Percentiles rank a stretch among this genome's conserved stretches.
Evolutionary conservation across 1,284 basidiomycete genomes (phyloP).

Genomic region (Cerioporus squamosus): DNA sequence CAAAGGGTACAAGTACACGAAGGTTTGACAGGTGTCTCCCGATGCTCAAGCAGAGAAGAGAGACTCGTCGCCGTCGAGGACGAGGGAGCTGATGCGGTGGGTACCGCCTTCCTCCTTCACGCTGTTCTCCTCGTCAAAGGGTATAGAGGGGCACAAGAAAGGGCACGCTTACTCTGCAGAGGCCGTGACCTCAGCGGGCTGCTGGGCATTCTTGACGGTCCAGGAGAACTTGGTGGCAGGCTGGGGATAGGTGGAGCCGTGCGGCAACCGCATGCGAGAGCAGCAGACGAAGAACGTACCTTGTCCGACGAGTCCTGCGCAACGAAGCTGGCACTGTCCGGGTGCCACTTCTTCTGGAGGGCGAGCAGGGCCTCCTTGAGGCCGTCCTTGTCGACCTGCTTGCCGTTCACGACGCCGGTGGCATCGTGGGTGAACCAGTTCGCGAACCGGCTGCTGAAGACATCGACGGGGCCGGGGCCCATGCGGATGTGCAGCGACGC

Average conservation of each 20-base stretch:
- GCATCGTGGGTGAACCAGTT: conserved; percentile 34
- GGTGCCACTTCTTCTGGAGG: conserved; percentile 34
- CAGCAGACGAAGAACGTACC: not conserved
- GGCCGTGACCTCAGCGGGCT: conserved; percentile 19
- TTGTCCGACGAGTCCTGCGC: conserved; percentile 10
- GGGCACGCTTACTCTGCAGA: conserved; percentile 26
- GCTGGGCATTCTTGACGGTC: conserved; percentile 20
- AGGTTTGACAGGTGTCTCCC: too few relatives aligned
- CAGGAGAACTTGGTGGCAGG: conserved; percentile 24
- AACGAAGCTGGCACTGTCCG: conserved; percentile 24
- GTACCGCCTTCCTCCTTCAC: conserved; percentile 28
- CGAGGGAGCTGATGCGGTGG: conserved; percentile 26
- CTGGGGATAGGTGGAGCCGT: not conserved
- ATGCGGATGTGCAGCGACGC: conserved; percentile 23
- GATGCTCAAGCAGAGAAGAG: conserved; percentile 20
- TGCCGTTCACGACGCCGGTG: conserved; percentile 28
- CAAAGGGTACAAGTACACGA: not conserved
- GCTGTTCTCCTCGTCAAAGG: conserved; percentile 5
- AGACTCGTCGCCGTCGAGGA: conserved; percentile 29
- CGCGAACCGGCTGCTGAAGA: conserved; percentile 36
- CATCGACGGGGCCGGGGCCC: conserved; percentile 36
- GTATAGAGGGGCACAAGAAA: not conserved
- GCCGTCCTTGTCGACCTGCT: conserved; percentile 31
- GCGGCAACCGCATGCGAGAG: not conserved
- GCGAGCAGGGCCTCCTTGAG: conserved; percentile 32